Base-by-base conservation (phyloP, 2,329 filamentous ascomycete genomes). In the Pseudocercospora pini-densiflorae region DNA sequence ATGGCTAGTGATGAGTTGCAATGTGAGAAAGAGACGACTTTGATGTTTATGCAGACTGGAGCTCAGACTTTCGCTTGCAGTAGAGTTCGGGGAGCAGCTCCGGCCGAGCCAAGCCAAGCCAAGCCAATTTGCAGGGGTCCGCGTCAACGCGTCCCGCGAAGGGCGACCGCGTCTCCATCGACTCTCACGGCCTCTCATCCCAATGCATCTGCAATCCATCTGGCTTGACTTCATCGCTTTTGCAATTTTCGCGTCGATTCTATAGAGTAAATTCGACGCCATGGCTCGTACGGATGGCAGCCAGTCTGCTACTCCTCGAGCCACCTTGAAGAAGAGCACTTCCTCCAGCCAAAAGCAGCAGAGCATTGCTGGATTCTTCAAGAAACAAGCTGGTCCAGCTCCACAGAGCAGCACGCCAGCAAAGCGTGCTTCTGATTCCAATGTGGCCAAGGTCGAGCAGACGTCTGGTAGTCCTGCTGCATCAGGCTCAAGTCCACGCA, bases 281-380 rank as follows among this genome's bases (percentile, higher is more conserved):
- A 71, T 71, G 69, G 68, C 68, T 36, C 63, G 65, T 10, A 51
- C 31, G 19, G 60, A 59, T 19, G 62, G 45, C 29, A 43, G 57
- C 66, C 61, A 62, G 49, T 40, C 51, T 29, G 47, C 63, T 19
- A 70, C 68, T 29, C 68, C 68, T 53, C 19, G 49, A 36, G 57
- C 67, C 49, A 43, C 78, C 29, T 79, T 80, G 7, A 74, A 81
- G 74, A 86, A 86, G 73, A 76, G 81, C 49, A 78, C 53, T 78
- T 80, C 10, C 10, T 68, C 66, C 61, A 68, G 66, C 24, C 68
- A 65, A 43, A 85, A 86, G 66, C 89, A 92, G 76, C 85, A 84
- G 77, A 92, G 90, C 61, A 93, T 95, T 66, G 82, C 93, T 40
- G 90, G 91, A 51, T 95, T 95, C 84, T 94, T 94, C 75, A 85